Evolutionary conservation across 2,329 filamentous ascomycete genomes (phyloP), one percentile per base, ranked within the genome.

Genomic region (Phyllosticta citrichinensis): DNA sequence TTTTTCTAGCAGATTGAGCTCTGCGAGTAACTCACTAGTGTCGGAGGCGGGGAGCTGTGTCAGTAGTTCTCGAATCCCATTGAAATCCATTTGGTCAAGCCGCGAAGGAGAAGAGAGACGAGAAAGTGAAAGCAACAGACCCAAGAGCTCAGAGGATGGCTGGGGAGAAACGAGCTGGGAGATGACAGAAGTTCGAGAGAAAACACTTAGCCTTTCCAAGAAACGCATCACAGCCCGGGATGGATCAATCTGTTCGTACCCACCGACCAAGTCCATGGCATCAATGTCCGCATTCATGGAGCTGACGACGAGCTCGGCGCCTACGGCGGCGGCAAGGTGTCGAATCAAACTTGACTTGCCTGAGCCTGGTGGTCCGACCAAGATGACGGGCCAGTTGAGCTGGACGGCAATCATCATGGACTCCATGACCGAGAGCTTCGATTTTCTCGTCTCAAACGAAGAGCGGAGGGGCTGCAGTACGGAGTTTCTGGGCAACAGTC

Each of bases 241-340:
- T 22, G 89, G 85, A 70, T 99, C 94, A 19, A 90, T 86, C 74
- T 99, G 94, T 72, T 99, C 94, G 70, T 96, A 99, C 0, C 94
- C 94, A 68, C 94, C 94, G 61, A 99, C 90, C 61, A 99, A 83
- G 74, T 99, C 94, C 86, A 96, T 96, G 0, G 93, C 92, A 72
- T 99, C 94, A 53, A 96, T 89, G 68, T 99, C 95, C 6, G 92
- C 87, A 70, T 96, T 99, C 75, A 99, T 85, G 0, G 92, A 86
- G 67, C 97, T 89, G 17, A 91, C 88, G 33, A 92, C 83, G 3
- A 97, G 77, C 1, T 85, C 80, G 60, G 87, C 87, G 24, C 94
- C 94, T 52, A 84, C 84, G 24, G 88, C 76, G 12, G 88, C 86
- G n/a, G 94, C 92, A 27, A 96, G 80, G 64, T 93, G 87, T 63